These are phyloP conservation scores for Syzygium oleosum DNA, from an alignment of 345 rosid species.

Conservation along the genomic window DNA sequence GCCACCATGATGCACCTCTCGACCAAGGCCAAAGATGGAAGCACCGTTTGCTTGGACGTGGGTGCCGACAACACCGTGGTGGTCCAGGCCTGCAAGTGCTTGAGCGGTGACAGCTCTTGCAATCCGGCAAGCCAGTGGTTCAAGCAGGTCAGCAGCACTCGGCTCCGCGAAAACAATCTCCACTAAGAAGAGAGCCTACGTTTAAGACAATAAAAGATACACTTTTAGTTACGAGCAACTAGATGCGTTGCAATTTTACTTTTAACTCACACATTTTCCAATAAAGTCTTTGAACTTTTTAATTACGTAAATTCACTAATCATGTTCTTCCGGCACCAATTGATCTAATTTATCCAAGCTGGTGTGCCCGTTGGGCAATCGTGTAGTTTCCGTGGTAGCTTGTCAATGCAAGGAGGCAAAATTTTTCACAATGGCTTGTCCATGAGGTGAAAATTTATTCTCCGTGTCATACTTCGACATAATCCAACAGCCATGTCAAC, in stretches of 20 bases:
- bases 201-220: not conserved
- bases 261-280: not conserved
- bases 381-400: not conserved
- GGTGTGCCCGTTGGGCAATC: not conserved
- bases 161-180: too few species aligned
- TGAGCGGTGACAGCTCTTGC: not conserved
- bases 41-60: slow-evolving; percentile 56
- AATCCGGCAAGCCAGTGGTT: slow-evolving; percentile 5
- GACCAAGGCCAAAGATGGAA: slow-evolving; percentile 24
- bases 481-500: not conserved
- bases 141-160: not conserved
- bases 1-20: slow-evolving; percentile 66
- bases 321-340: not conserved
- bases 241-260: not conserved
- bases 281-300: not conserved
- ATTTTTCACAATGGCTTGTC: not conserved
- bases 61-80: slow-evolving; percentile 12
- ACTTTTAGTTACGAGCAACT: not conserved
- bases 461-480: not conserved
- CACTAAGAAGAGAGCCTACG: not conserved
- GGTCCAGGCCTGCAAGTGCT: not conserved
- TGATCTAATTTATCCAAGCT: not conserved
- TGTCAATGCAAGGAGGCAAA: not conserved
- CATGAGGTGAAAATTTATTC: not conserved
- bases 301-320: not conserved